Evolutionary conservation across 768 basidiomycete genomes (phyloP).

Genomic region (Rhodosporidiobolus sp.): DNA sequence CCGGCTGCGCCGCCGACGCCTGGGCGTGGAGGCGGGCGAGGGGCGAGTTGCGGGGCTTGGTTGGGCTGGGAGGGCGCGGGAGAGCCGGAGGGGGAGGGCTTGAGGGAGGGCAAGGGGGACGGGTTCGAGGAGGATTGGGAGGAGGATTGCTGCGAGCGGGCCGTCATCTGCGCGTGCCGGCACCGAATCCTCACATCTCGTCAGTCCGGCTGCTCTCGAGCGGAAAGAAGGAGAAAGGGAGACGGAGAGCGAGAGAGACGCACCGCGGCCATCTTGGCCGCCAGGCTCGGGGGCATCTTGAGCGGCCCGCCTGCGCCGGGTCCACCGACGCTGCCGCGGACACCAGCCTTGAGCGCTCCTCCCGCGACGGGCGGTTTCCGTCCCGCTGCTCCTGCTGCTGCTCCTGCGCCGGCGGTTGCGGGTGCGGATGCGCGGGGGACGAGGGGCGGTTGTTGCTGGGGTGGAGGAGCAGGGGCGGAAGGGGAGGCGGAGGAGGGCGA

Average conservation of each 20-base stretch:
- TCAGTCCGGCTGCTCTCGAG: conserved; percentile 9
- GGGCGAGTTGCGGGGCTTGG: conserved; percentile 42
- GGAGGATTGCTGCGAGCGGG: not conserved
- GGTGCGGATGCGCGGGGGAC: not conserved
- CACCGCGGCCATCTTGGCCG: conserved; percentile 91
- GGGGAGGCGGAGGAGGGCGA: no score
- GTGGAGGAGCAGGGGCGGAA: not conserved
- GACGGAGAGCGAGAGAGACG: conserved; percentile 44
- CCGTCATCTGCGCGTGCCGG: not conserved
- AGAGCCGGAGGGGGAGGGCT: conserved; percentile 41
- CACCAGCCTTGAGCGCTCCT: conserved; percentile 22
- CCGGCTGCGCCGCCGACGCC: conserved; percentile 1
- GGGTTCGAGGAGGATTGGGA: conserved; percentile 51
- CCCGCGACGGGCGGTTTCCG: not conserved
- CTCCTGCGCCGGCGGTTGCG: not conserved
- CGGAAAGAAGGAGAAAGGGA: not conserved
- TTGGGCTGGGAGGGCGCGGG: conserved; percentile 40
- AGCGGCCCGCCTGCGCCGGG: conserved; percentile 16
- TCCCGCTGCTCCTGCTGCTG: not conserved
- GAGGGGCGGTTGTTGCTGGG: not conserved
- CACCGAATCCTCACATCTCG: not conserved
- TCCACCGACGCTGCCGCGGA: not conserved
- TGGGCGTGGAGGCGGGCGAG: conserved; percentile 20
- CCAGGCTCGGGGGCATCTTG: conserved; percentile 75
- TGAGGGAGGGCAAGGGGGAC: conserved; percentile 51